Conservation (phyloP, 2,329 filamentous ascomycete species). For the Nakataea oryzae region DNA sequence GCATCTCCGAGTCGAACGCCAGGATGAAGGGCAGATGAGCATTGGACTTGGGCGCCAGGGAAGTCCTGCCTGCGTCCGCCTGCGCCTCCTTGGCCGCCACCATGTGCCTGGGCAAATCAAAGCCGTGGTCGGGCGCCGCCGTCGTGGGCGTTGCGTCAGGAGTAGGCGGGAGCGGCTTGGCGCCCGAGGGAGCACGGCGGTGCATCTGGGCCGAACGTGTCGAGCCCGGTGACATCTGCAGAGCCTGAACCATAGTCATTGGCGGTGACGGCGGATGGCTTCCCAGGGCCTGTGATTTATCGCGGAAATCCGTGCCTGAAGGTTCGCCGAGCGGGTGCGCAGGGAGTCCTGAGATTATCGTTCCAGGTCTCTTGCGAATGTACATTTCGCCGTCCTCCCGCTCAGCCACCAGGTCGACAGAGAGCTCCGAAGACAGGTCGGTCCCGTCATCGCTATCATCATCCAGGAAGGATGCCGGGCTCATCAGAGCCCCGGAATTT, state of each 20-base stretch:
- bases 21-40: slow-evolving; percentile 71
- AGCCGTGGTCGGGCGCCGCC: slow-evolving; percentile 27
- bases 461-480: slow-evolving; percentile 30
- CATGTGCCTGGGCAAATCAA: slow-evolving; percentile 10
- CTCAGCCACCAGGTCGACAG: slow-evolving; percentile 32
- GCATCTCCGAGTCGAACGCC: slow-evolving; percentile 66
- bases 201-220: slow-evolving; percentile 24
- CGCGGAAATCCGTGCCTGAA: slow-evolving; percentile 9
- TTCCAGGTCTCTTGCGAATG: slow-evolving; percentile 17
- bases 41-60: slow-evolving; percentile 23
- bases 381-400: slow-evolving; percentile 16
- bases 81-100: slow-evolving; percentile 18
- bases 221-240: slow-evolving; percentile 29
- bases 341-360: slow-evolving; percentile 23
- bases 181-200: slow-evolving; percentile 29
- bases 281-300: slow-evolving; percentile 6
- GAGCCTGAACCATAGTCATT: slow-evolving; percentile 36
- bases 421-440: slow-evolving; percentile 55
- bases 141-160: slow-evolving; percentile 37
- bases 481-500: not conserved
- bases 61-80: slow-evolving; percentile 15
- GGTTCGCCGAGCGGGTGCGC: slow-evolving; percentile 22
- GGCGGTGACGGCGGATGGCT: slow-evolving; percentile 29
- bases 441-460: slow-evolving; percentile 37
- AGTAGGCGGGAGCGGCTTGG: slow-evolving; percentile 36